A percentile compares a stretch with the other conserved stretches of the same genome.
Conservation (phyloP, 169 alveolate species). For the Toxoplasma gondii region DNA sequence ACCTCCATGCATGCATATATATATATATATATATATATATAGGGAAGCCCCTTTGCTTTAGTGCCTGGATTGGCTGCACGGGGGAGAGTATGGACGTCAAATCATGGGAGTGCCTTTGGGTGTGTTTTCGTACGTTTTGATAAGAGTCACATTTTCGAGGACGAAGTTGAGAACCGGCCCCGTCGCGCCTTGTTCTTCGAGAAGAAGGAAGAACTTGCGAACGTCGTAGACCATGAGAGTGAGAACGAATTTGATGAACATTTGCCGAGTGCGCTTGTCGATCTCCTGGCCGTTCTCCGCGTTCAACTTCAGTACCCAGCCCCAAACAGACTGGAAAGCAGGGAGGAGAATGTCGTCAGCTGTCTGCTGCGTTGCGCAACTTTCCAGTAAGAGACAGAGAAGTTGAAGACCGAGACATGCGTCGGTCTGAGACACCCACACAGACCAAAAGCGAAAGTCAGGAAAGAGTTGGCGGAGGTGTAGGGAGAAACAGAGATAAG, state of each 20-base stretch:
- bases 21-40: background rate
- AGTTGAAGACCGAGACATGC: slow-evolving; percentile 48
- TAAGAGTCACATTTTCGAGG: slow-evolving; percentile 9
- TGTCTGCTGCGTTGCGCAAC: slow-evolving; percentile 32
- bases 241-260: slow-evolving; percentile 28
- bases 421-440: slow-evolving; percentile 12
- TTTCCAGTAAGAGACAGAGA: slow-evolving; percentile 5
- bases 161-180: slow-evolving; percentile 16
- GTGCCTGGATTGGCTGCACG: too few relatives aligned
- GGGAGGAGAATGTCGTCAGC: slow-evolving; percentile 39
- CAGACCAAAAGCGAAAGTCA: background rate
- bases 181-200: background rate
- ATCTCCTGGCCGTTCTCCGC: slow-evolving; percentile 9
- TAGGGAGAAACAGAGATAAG: background rate
- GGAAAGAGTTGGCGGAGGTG: background rate
- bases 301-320: slow-evolving; percentile 31
- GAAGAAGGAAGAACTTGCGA: background rate
- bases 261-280: slow-evolving; percentile 1
- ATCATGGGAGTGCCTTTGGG: too few relatives aligned
- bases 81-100: too few relatives aligned
- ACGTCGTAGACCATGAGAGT: slow-evolving; percentile 42
- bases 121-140: slow-evolving; percentile 42
- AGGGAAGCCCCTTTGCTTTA: background rate
- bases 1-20: background rate
- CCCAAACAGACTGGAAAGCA: slow-evolving; percentile 28